Conservation (phyloP, 2,329 filamentous ascomycete genomes). For the Ophiostoma fasciatum region DNA sequence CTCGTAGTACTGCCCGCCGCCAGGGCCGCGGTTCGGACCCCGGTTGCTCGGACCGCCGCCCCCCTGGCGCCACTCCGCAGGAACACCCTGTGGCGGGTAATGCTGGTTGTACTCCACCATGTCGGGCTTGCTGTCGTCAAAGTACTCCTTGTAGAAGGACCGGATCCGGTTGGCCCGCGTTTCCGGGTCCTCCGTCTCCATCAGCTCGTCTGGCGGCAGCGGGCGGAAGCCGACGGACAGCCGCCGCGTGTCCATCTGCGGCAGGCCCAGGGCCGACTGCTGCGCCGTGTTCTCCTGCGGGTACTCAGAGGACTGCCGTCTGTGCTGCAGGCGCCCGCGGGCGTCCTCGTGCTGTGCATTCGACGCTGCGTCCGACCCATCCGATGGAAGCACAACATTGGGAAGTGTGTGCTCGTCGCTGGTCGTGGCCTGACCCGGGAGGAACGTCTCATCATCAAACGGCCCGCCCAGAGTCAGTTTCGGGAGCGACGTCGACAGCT, state of each 20-base stretch:
- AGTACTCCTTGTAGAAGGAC: slow-evolving; percentile 99
- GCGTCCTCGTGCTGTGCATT: slow-evolving; percentile 12
- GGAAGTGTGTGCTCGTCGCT: slow-evolving; percentile 1
- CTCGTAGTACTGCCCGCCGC: slow-evolving; percentile 46
- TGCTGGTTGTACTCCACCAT: slow-evolving; percentile 15
- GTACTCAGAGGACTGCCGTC: slow-evolving; percentile 17
- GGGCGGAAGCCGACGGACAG: slow-evolving; percentile 66
- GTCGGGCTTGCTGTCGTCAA: slow-evolving; percentile 58
- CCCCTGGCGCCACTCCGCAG: slow-evolving; percentile 3
- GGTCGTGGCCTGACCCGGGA: slow-evolving; percentile 4
- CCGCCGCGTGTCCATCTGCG: slow-evolving; percentile 38
- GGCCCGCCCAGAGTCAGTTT: slow-evolving; percentile 4
- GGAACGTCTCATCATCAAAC: slow-evolving; percentile 6
- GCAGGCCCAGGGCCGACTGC: slow-evolving; percentile 32
- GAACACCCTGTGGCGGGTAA: slow-evolving; percentile 10
- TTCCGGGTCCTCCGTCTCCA: slow-evolving; percentile 75
- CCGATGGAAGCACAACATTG: too few relatives aligned
- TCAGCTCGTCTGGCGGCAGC: slow-evolving; percentile 70
- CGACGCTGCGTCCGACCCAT: too few relatives aligned
- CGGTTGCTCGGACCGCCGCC: slow-evolving; percentile 4
- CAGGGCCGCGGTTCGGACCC: slow-evolving; percentile 6
- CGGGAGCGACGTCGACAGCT: slow-evolving; percentile 1
- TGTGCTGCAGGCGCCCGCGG: slow-evolving; percentile 9
- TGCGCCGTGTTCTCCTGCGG: slow-evolving; percentile 9
- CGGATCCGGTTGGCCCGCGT: slow-evolving; percentile 89